Percentiles rank a stretch among this genome's conserved stretches.
Evolutionary conservation across 345 rosid genomes (phyloP).

Genomic region (Populus tremula): DNA sequence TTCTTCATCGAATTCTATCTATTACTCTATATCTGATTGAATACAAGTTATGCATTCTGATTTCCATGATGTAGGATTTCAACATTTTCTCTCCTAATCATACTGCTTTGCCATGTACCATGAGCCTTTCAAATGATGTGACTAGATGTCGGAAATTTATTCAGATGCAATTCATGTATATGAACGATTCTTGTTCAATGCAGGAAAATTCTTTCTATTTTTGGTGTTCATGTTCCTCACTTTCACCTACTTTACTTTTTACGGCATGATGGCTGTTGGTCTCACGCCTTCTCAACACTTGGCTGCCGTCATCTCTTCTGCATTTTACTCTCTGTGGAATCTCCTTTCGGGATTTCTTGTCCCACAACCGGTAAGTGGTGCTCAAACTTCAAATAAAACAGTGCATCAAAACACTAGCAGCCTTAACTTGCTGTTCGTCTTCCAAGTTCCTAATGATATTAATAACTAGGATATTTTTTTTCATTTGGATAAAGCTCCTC

Average conservation of each 20-base stretch:
- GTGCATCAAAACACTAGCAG: not conserved
- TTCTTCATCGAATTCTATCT: too few relatives aligned
- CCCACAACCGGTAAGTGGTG: slow-evolving; percentile 62
- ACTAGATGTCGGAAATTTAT: not conserved
- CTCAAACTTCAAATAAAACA: not conserved
- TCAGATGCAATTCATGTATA: not conserved
- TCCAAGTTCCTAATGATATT: too few relatives aligned
- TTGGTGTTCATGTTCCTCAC: slow-evolving; percentile 85
- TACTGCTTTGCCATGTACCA: not conserved
- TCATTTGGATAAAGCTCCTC: too few relatives aligned
- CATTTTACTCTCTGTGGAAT: slow-evolving; percentile 89
- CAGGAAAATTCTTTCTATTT: slow-evolving; percentile 74
- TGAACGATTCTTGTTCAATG: slow-evolving; percentile 7
- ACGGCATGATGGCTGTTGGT: slow-evolving; percentile 94
- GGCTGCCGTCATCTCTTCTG: slow-evolving; percentile 84
- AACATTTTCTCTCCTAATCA: not conserved
- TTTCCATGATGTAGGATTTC: not conserved
- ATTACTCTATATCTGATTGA: not conserved
- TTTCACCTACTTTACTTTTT: slow-evolving; percentile 84
- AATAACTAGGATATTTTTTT: too few relatives aligned
- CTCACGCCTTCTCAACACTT: slow-evolving; percentile 72
- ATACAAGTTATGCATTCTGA: not conserved
- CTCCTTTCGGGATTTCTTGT: slow-evolving; percentile 84
- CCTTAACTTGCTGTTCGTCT: too few relatives aligned
- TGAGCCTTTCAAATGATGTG: not conserved